Evolutionary conservation across 1,139 yeast species (phyloP), one percentile per base, ranked within the genome.

Genomic region (Sugiyamaella castrensis): DNA sequence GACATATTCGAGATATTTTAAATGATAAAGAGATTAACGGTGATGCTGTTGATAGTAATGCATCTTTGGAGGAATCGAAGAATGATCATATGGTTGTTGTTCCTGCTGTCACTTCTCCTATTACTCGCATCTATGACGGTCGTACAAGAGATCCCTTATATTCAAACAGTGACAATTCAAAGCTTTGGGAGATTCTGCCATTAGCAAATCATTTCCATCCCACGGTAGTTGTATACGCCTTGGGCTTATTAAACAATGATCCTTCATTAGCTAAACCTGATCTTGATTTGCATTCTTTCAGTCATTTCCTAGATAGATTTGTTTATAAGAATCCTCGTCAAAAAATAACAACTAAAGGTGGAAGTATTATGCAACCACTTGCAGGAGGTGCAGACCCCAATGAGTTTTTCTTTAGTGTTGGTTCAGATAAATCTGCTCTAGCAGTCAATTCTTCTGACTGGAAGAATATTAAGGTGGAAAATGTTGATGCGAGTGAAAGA

Each of bases 341-440:
- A 62, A 87, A 84, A 69, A 75, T 82, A 19, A 73, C 84, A 32
- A 53, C 64, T 12, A 84, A 87, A 65, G 98, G 98, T 62, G 75
- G 85, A 2, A 87, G 97, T 43, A 91, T 92, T 66, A 94, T 94
- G 98, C 98, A 92, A 73, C 98, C 98, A 44, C 75, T 94, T 56
- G 94, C 96, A 43, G 24, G 24, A 19, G 98, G 98, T 52, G 79
- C 84, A 1, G 88, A 84, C 54, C 72, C 73, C 40, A 83, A 89
- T n/a, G 88, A 87, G 8, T 72, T 87, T 51, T 16, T 43, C 3
- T 15, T 33, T 11, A 29, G 36, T 13, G 37, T 36, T 15, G 26
- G 37, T n/a, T 19, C 37, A 10, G 12, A 19, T 11, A 37, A 30
- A 15, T n/a, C 13, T n/a, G 10, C 12, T n/a, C 33, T 36, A 2